Percentiles rank a stretch among this genome's conserved stretches.
These are phyloP conservation scores for Vitis cinerea DNA, from an alignment of 164 flowering plant genomes.

Conservation along the genomic window DNA sequence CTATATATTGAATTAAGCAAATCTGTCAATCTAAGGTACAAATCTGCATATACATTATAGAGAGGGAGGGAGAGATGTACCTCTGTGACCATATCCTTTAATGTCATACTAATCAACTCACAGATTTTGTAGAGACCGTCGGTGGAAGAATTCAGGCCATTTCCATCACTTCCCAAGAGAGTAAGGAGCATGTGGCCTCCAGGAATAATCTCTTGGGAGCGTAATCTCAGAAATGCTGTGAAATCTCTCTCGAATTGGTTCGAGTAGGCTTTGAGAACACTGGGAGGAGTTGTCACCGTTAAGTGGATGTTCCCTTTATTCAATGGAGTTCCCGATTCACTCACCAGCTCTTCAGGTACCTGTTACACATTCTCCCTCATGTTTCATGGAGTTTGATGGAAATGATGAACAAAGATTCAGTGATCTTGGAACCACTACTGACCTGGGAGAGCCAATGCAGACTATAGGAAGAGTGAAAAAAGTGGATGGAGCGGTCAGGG, in stretches of 20 bases:
- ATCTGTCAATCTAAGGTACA: too few species aligned
- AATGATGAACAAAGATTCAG: too few species aligned
- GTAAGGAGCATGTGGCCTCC: conserved; percentile 17
- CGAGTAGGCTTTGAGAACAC: conserved; percentile 1
- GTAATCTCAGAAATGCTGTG: conserved; percentile 4
- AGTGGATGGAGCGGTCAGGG: conserved; percentile 6
- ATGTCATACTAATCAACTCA: conserved; percentile 1
- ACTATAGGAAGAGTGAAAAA: conserved; percentile 13
- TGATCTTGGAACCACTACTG: background rate
- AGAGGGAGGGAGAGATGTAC: background rate
- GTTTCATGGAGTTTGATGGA: background rate
- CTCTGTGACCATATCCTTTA: conserved; percentile 19
- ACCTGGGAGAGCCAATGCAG: conserved; percentile 14
- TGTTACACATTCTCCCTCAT: background rate
- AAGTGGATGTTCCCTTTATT: conserved; percentile 12
- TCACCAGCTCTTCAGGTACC: conserved; percentile 8
- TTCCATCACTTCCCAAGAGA: background rate
- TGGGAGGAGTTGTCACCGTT: conserved; percentile 1
- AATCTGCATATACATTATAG: too few species aligned
- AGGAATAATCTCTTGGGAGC: conserved; percentile 8
- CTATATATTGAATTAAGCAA: background rate
- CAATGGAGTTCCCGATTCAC: background rate
- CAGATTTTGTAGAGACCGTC: too few species aligned
- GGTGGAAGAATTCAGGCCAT: too few species aligned
- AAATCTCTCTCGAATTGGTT: conserved; percentile 13